A percentile compares a stretch with the other conserved stretches of the same genome.
These are phyloP conservation scores for Fraxinus xanthoxyloides DNA, from an alignment of 305 asterid species.

Conservation along the genomic window DNA sequence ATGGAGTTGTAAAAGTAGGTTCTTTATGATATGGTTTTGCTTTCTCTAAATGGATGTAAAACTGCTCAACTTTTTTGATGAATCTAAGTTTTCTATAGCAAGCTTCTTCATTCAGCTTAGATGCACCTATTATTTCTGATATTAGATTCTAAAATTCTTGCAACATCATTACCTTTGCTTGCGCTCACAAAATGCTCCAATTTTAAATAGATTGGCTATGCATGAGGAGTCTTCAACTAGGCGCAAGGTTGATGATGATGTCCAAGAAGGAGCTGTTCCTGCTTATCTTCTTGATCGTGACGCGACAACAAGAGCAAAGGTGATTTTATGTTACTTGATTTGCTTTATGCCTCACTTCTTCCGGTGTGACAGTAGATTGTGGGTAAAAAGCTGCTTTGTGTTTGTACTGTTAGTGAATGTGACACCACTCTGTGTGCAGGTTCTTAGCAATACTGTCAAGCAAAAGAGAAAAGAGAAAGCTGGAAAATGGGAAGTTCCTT, in stretches of 20 bases:
- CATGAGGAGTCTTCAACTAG: constrained; percentile 81
- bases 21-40: background rate
- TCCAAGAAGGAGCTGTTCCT: constrained; percentile 87
- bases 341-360: constrained; percentile 12
- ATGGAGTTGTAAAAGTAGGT: background rate
- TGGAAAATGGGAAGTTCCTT: constrained; percentile 98
- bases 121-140: background rate
- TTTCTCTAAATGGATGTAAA: background rate
- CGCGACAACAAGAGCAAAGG: constrained; percentile 89
- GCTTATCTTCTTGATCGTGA: constrained; percentile 99
- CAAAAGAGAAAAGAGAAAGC: constrained; percentile 97
- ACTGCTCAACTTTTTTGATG: background rate
- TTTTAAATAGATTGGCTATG: constrained; percentile 63
- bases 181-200: background rate
- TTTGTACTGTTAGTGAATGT: background rate
- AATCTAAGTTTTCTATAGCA: background rate
- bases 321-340: constrained; percentile 18
- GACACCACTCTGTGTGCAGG: constrained; percentile 38
- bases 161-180: background rate
- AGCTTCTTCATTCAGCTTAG: background rate
- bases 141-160: background rate
- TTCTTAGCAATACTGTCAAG: constrained; percentile 90
- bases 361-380: background rate
- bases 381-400: background rate
- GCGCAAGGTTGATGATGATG: constrained; percentile 89